Evolutionary conservation across 2,329 filamentous ascomycete genomes (phyloP).

Genomic region (Pyricularia sp.): DNA sequence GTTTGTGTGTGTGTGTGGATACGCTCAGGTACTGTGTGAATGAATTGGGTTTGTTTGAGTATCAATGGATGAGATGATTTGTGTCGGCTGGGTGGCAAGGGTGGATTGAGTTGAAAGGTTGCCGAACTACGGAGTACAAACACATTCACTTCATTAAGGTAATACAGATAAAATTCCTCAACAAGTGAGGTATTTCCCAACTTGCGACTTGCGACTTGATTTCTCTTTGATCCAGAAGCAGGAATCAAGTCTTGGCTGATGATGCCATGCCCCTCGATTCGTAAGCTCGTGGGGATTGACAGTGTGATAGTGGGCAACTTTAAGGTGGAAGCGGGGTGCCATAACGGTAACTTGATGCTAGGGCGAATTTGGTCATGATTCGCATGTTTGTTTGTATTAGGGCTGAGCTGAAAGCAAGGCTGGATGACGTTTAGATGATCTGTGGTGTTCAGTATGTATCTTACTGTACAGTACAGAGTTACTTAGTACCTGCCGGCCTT

Average conservation of each 20-base stretch:
- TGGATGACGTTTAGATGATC: background rate
- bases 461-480: too few relatives aligned
- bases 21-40: background rate
- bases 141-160: background rate
- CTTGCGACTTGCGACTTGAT: background rate
- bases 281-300: background rate
- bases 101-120: background rate
- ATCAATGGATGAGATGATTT: background rate
- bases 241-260: background rate
- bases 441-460: background rate
- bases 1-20: background rate
- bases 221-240: background rate
- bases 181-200: background rate
- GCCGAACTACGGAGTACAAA: too few relatives aligned
- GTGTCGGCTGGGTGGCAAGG: background rate
- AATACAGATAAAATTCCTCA: background rate
- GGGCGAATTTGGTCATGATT: background rate
- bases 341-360: background rate
- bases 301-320: background rate
- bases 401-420: background rate
- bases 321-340: background rate
- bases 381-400: background rate
- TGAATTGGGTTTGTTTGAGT: background rate
- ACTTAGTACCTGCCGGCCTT: too few relatives aligned
- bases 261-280: constrained; percentile 1